Percentiles rank a stretch among this genome's conserved stretches.
phyloP scores from a whole-genome alignment of 1,284 basidiomycete species.

The Ceraceosorus bombacis region DNA sequence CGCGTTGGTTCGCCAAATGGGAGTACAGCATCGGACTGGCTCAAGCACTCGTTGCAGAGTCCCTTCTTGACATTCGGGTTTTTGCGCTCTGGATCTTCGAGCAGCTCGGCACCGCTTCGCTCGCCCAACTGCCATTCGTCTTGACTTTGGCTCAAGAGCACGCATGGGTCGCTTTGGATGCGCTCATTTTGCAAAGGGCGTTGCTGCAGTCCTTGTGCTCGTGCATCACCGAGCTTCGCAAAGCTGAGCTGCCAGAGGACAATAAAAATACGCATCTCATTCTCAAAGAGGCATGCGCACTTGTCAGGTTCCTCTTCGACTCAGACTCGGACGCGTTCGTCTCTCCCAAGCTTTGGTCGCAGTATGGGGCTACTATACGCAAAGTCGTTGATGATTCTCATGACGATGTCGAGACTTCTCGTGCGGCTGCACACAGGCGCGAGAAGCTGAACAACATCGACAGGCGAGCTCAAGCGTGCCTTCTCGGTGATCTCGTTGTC shows the following conservation, averaged over 20 bases:
- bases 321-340: slow-evolving; percentile 58
- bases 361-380: neutral
- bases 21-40: slow-evolving; percentile 61
- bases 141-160: slow-evolving; percentile 56
- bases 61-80: slow-evolving; percentile 70
- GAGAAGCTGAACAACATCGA: no score
- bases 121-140: slow-evolving; percentile 77
- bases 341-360: neutral
- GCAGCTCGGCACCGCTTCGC: slow-evolving; percentile 65
- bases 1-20: slow-evolving; percentile 72
- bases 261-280: neutral
- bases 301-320: slow-evolving; percentile 21
- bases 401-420: no score
- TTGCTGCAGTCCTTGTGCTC: no score
- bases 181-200: no score
- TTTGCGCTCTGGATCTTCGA: slow-evolving; percentile 78
- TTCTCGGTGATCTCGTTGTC: no score
- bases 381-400: no score
- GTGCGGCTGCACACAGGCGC: no score
- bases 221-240: slow-evolving; percentile 11
- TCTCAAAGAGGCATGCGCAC: neutral
- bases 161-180: neutral
- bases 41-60: slow-evolving; percentile 68
- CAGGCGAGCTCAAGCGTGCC: no score
- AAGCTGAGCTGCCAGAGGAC: slow-evolving; percentile 13